These are phyloP conservation scores for Talaromyces rugulosus DNA, from an alignment of 2,329 filamentous ascomycete species.

Conservation along the genomic window DNA sequence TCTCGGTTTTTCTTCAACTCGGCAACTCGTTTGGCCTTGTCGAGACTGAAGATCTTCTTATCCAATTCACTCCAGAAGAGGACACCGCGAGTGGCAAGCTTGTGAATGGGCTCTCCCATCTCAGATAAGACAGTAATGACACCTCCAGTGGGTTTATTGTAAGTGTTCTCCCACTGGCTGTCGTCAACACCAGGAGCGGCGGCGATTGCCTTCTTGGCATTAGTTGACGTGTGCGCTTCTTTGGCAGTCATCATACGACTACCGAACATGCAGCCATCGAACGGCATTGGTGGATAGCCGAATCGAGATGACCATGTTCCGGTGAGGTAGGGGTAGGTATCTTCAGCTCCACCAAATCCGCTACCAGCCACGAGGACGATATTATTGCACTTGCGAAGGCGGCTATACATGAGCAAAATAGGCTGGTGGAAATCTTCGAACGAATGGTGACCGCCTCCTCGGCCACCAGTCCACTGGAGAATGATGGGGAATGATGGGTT, in stretches of 20 bases:
- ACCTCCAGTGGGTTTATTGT: constrained; percentile 85
- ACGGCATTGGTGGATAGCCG: constrained; percentile 89
- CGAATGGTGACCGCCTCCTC: constrained; percentile 90
- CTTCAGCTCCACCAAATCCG: constrained; percentile 84
- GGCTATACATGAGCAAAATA: constrained; percentile 83
- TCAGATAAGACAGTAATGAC: constrained; percentile 96
- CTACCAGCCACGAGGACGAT: constrained; percentile 85
- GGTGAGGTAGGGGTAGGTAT: constrained; percentile 88
- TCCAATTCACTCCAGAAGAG: constrained; percentile 99
- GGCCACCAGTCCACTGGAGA: constrained; percentile 90
- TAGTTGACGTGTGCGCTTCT: constrained; percentile 82
- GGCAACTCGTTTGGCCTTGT: constrained; percentile 86
- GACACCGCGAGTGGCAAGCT: constrained; percentile 93
- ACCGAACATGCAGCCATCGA: constrained; percentile 85
- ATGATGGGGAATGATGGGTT: constrained; percentile 91
- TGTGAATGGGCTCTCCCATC: constrained; percentile 99
- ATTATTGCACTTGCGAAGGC: constrained; percentile 80
- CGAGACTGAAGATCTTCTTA: constrained; percentile 92
- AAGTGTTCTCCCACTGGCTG: constrained; percentile 83
- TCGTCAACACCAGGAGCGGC: constrained; percentile 81
- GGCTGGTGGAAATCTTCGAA: constrained; percentile 95
- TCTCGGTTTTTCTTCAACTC: constrained; percentile 85
- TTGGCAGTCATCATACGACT: constrained; percentile 94
- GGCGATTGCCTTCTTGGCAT: constrained; percentile 84
- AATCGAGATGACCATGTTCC: constrained; percentile 83